Conservation (phyloP, 1,284 basidiomycete species). For the Heterobasidion irregulare region DNA sequence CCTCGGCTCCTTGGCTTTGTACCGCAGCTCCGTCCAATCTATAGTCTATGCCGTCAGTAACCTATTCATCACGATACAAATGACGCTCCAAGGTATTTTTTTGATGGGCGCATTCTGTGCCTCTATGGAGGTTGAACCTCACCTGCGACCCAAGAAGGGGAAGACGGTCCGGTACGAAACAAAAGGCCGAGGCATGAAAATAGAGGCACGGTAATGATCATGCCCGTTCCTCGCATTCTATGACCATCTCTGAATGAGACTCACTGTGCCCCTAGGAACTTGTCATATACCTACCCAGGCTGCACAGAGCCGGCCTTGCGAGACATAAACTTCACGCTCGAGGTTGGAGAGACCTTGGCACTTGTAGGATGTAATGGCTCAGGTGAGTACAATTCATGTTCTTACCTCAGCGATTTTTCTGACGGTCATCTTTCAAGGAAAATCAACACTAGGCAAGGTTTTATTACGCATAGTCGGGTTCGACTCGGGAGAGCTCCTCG, state of each 20-base stretch:
- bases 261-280: constrained; percentile 30
- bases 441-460: constrained; percentile 75
- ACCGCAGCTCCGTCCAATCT: constrained; percentile 67
- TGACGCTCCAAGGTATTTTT: constrained; percentile 75
- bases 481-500: constrained; percentile 50
- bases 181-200: constrained; percentile 47
- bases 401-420: constrained; percentile 3
- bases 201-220: constrained; percentile 51
- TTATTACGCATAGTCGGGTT: constrained; percentile 72
- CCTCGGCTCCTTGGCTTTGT: constrained; percentile 69
- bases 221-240: not conserved
- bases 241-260: not conserved
- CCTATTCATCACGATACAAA: constrained; percentile 50
- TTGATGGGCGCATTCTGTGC: constrained; percentile 77
- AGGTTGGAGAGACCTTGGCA: constrained; percentile 70
- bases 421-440: constrained; percentile 36
- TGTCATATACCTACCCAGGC: constrained; percentile 75
- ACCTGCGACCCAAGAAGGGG: constrained; percentile 47
- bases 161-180: constrained; percentile 38
- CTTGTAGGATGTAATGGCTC: constrained; percentile 80
- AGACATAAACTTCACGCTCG: constrained; percentile 59
- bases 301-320: constrained; percentile 53
- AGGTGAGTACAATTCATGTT: constrained; percentile 31
- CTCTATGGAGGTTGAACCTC: constrained; percentile 60
- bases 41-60: constrained; percentile 56